Base-by-base conservation (phyloP, 352 stramenopile genomes). In the Globisporangium echinulatum region DNA sequence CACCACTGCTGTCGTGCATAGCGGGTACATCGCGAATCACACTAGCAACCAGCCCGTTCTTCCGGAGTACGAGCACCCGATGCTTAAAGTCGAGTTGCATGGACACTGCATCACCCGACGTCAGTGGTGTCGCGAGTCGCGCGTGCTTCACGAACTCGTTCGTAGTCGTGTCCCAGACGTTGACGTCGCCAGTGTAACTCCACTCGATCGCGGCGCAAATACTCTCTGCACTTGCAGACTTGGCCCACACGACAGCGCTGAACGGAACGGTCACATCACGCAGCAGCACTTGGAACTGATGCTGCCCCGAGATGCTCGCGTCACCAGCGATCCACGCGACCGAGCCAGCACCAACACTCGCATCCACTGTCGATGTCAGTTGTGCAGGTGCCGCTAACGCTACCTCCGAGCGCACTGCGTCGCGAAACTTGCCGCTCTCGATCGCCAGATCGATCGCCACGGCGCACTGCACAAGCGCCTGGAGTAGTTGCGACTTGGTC, bases 401-500 rank as follows among this genome's bases (percentile, higher is more conserved):
- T 13, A 17, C 9, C 2, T 53, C n/a, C 13, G 39, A 19, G 25
- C 7, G 19, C 7, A 54, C n/a, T 5, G 25, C 3, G 0, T 25
- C n/a, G 36, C 37, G n/a, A 11, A 66, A 66, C 4, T 42, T 33
- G 7, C 56, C 50, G 19, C 68, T 75, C 53, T 93, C 83, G 8
- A 80, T 69, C 5, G 75, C 75, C 14, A 89, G 49, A 58, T 91
- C 79, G 10, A 91, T 38, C 19, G 74, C 64, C 25, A 90, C 17
- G 9, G 77, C 66, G 48, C 79, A 88, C 44, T 93, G 71, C 0
- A 87, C 62, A 4, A 93, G 61, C 25, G 49, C 59, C 39, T 91
- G 81, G 13, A 91, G 56, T 48, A 87, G 87, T 1, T 74, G 63
- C 11, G 79, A 89, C 44, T 91, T 91, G 13, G 72, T 61, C 36